These are phyloP conservation scores for Schoenoplectus triqueter DNA, from an alignment of 202 grass and related monocot genomes.

Conservation along the genomic window DNA sequence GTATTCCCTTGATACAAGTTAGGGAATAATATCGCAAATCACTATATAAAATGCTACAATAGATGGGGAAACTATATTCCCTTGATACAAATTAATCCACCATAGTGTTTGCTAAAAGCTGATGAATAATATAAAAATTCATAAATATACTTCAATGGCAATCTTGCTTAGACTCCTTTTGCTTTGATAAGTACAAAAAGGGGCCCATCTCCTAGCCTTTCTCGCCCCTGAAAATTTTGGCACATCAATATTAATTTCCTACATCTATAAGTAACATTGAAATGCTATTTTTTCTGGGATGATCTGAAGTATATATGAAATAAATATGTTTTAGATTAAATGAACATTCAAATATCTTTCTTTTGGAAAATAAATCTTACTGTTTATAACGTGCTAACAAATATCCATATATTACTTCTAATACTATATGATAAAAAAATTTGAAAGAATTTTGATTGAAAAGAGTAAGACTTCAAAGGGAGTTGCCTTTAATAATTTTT, in stretches of 20 bases:
- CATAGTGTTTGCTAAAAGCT: neutral
- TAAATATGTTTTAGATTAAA: neutral
- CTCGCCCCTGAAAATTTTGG: slow-evolving; percentile 60
- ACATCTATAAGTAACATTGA: slow-evolving; percentile 5
- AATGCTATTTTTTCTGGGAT: slow-evolving; percentile 23
- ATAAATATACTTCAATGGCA: neutral
- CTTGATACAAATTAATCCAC: neutral
- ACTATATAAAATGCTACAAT: neutral
- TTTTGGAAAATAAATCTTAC: neutral
- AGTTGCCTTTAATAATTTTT: no score
- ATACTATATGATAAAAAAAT: no score
- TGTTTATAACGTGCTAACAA: neutral
- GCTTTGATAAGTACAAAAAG: slow-evolving; percentile 80
- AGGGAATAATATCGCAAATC: neutral
- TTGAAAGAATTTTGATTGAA: no score
- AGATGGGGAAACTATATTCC: neutral
- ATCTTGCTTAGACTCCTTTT: slow-evolving; percentile 38
- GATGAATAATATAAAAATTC: neutral
- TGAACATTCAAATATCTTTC: neutral
- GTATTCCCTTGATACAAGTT: neutral
- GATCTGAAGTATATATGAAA: slow-evolving; percentile 1
- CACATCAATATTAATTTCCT: slow-evolving; percentile 34
- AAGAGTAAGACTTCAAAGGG: no score
- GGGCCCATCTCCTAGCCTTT: slow-evolving; percentile 61
- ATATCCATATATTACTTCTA: slow-evolving; percentile 5